A percentile compares a stretch with the other conserved stretches of the same genome.
These are phyloP conservation scores for Kodamaea fukazawae DNA, from an alignment of 805 yeast genomes.

Conservation along the genomic window DNA sequence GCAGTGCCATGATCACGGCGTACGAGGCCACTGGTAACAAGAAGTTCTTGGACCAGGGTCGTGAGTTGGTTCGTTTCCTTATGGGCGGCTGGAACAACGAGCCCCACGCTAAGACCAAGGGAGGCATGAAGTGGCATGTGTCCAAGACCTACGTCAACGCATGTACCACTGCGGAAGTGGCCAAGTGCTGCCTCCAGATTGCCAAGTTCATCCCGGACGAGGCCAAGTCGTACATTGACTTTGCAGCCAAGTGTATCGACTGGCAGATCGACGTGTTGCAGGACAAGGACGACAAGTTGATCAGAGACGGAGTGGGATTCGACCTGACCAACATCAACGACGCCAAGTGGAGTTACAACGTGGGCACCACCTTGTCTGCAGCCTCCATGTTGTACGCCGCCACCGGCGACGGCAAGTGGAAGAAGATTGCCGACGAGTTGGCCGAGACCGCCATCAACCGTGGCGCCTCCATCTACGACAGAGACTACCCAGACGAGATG, in stretches of 20 bases:
- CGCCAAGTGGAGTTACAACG: conserved; percentile 65
- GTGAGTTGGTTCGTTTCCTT: conserved; percentile 57
- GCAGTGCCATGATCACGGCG: conserved; percentile 60
- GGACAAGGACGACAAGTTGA: conserved; percentile 53
- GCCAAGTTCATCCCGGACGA: conserved; percentile 53
- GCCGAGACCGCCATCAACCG: conserved; percentile 61
- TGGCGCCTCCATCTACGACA: conserved; percentile 55
- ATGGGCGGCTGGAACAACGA: conserved; percentile 62
- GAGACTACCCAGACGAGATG: conserved; percentile 54
- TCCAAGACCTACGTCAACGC: conserved; percentile 58
- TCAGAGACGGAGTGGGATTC: conserved; percentile 59
- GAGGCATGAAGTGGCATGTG: conserved; percentile 70
- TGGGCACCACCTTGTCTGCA: conserved; percentile 62
- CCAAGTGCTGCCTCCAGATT: conserved; percentile 57
- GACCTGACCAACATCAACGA: conserved; percentile 43
- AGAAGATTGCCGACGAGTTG: conserved; percentile 41
- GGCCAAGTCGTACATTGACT: conserved; percentile 45
- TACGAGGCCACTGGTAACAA: conserved; percentile 63
- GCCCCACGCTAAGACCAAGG: conserved; percentile 41
- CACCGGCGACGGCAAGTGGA: conserved; percentile 54
- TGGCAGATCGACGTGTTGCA: conserved; percentile 54
- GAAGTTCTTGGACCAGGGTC: conserved; percentile 51
- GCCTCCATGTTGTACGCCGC: conserved; percentile 47
- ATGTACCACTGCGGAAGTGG: conserved; percentile 67
- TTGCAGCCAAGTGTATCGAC: conserved; percentile 58